Conservation (phyloP, 2,329 filamentous ascomycete species). For the Neoascochyta sp. region DNA sequence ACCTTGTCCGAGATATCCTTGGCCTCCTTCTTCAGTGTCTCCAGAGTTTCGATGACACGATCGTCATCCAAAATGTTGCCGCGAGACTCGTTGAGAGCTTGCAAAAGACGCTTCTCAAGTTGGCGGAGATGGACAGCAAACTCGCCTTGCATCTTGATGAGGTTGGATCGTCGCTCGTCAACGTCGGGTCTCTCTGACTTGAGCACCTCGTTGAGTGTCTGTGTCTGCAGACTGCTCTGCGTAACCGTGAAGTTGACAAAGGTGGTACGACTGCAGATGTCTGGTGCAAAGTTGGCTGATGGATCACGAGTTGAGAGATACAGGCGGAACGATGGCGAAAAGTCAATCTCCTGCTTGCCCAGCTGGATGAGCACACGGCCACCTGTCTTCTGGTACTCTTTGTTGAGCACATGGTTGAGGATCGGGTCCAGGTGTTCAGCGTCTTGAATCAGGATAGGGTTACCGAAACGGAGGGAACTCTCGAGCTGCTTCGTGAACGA, state of each 20-base stretch:
- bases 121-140: slow-evolving; percentile 98
- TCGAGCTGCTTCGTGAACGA: slow-evolving; percentile 98
- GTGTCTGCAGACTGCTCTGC: slow-evolving; percentile 96
- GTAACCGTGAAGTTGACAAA: slow-evolving; percentile 99
- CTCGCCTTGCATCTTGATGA: slow-evolving; percentile 98
- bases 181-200: slow-evolving; percentile 97
- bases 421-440: slow-evolving; percentile 96
- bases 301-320: slow-evolving; percentile 95
- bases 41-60: slow-evolving; percentile 94
- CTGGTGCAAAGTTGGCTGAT: slow-evolving; percentile 89
- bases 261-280: slow-evolving; percentile 96
- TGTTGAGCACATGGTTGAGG: slow-evolving; percentile 97
- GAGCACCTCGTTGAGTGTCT: slow-evolving; percentile 94
- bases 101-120: slow-evolving; percentile 87
- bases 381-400: slow-evolving; percentile 98
- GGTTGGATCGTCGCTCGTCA: slow-evolving; percentile 90
- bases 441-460: slow-evolving; percentile 97
- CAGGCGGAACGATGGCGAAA: slow-evolving; percentile 92
- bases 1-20: slow-evolving; percentile 96
- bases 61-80: slow-evolving; percentile 98
- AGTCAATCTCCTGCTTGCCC: slow-evolving; percentile 98
- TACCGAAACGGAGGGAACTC: slow-evolving; percentile 94
- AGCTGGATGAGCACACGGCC: slow-evolving; percentile 97
- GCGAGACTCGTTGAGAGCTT: slow-evolving; percentile 93
- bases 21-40: slow-evolving; percentile 96